These are phyloP conservation scores for Dioscorea zingiberensis DNA, from an alignment of 106 monocot species.

Conservation along the genomic window DNA sequence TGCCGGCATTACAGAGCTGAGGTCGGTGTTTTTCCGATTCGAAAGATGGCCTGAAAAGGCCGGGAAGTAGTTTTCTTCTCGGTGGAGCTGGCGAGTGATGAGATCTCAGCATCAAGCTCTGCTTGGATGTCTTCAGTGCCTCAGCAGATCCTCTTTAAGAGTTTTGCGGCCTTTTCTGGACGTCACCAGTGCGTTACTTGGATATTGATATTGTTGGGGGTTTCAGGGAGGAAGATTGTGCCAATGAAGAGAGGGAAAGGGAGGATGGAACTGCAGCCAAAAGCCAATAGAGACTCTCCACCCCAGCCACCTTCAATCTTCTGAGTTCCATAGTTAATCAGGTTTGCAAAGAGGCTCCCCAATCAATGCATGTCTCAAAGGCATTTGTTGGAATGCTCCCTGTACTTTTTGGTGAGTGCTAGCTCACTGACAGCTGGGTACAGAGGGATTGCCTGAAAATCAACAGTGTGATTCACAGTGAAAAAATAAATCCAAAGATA, in stretches of 20 bases:
- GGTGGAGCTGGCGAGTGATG: background rate
- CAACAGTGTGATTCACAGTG: no score
- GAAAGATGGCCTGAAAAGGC: background rate
- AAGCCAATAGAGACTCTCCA: slow-evolving; percentile 18
- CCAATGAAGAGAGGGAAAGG: slow-evolving; percentile 6
- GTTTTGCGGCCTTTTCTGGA: background rate
- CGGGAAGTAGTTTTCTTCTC: background rate
- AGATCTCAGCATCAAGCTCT: slow-evolving; percentile 12
- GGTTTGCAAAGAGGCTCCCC: slow-evolving; percentile 12
- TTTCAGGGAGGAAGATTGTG: slow-evolving; percentile 13
- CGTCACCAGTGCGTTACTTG: slow-evolving; percentile 5
- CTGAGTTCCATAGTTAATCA: slow-evolving; percentile 11
- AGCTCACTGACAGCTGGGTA: slow-evolving; percentile 36
- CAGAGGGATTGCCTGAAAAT: slow-evolving; percentile 23
- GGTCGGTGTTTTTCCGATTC: slow-evolving; percentile 11
- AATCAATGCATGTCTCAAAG: background rate
- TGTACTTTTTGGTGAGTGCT: slow-evolving; percentile 16
- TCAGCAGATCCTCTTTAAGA: slow-evolving; percentile 14
- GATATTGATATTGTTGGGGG: slow-evolving; percentile 20
- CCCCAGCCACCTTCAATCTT: slow-evolving; percentile 11
- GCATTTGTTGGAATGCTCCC: slow-evolving; percentile 21
- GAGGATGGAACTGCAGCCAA: background rate
- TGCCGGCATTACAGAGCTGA: slow-evolving; percentile 19
- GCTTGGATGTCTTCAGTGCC: slow-evolving; percentile 12
- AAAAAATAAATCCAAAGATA: no score